Conservation (phyloP, 2,329 filamentous ascomycete genomes). For the Pseudocercospora cruenta region DNA sequence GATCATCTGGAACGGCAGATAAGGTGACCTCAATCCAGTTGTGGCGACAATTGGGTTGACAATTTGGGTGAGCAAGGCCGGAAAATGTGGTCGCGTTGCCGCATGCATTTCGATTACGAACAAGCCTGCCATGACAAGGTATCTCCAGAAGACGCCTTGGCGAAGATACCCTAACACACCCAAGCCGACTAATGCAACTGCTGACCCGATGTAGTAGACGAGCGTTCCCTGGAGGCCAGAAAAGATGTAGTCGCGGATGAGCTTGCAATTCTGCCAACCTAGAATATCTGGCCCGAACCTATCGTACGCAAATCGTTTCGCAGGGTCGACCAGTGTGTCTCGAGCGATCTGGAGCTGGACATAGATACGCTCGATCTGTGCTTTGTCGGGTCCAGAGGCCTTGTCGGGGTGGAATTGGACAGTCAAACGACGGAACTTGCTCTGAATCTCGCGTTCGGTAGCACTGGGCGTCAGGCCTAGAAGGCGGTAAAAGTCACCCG, state of each 20-base stretch:
- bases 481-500: slow-evolving; percentile 77
- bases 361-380: slow-evolving; percentile 62
- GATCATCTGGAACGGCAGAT: slow-evolving; percentile 84
- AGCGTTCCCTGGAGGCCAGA: slow-evolving; percentile 65
- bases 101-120: slow-evolving; percentile 61
- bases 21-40: slow-evolving; percentile 58
- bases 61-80: slow-evolving; percentile 48
- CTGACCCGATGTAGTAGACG: slow-evolving; percentile 64
- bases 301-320: slow-evolving; percentile 83
- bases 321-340: slow-evolving; percentile 78
- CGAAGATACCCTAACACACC: slow-evolving; percentile 69
- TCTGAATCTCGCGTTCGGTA: slow-evolving; percentile 77
- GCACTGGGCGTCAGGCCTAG: slow-evolving; percentile 72
- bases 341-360: slow-evolving; percentile 81
- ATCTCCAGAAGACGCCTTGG: slow-evolving; percentile 63
- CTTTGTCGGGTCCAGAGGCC: slow-evolving; percentile 48
- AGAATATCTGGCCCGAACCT: slow-evolving; percentile 77
- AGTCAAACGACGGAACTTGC: slow-evolving; percentile 77
- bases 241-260: slow-evolving; percentile 72
- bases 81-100: slow-evolving; percentile 57
- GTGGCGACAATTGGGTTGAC: slow-evolving; percentile 53
- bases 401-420: slow-evolving; percentile 84
- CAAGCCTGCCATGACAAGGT: slow-evolving; percentile 56
- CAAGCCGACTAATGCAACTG: slow-evolving; percentile 62
- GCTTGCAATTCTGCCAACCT: slow-evolving; percentile 67